phyloP scores from a whole-genome alignment of 2,329 filamentous ascomycete species.

The Daldinia eschscholtzii region DNA sequence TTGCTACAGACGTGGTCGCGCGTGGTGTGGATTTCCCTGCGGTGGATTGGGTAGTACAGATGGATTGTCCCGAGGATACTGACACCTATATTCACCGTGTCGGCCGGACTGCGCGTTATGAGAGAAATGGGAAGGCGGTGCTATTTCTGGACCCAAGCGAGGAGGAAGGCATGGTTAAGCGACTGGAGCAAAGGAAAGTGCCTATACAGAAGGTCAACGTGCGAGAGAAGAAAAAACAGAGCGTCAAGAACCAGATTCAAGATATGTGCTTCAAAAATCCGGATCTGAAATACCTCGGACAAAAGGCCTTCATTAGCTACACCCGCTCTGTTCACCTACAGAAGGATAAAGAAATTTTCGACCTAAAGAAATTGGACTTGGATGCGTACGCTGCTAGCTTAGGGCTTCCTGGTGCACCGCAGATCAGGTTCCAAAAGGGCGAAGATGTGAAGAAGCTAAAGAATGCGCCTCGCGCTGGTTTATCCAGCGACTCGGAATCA shows the following conservation, averaged over 20 bases:
- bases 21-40: conserved; percentile 95
- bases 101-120: conserved; percentile 88
- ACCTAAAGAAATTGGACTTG: conserved; percentile 83
- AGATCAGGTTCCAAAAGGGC: conserved; percentile 93
- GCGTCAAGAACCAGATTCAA: conserved; percentile 86
- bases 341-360: conserved; percentile 91
- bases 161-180: conserved; percentile 88
- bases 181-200: conserved; percentile 89
- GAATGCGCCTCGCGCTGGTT: conserved; percentile 79
- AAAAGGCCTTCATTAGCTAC: conserved; percentile 96
- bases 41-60: conserved; percentile 98
- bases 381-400: conserved; percentile 88
- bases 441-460: conserved; percentile 89
- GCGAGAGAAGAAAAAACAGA: conserved; percentile 88
- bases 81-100: conserved; percentile 99
- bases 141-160: conserved; percentile 93
- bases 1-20: conserved; percentile 95
- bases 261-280: conserved; percentile 97
- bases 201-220: conserved; percentile 89
- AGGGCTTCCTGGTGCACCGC: conserved; percentile 89
- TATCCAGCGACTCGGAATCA: conserved; percentile 72
- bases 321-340: conserved; percentile 87
- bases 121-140: conserved; percentile 87
- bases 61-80: conserved; percentile 95
- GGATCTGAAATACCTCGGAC: conserved; percentile 92